Percentiles rank a stretch among this genome's conserved stretches.
Conservation (phyloP, 2,329 filamentous ascomycete genomes). For the Berkeleyomyces rouxiae region DNA sequence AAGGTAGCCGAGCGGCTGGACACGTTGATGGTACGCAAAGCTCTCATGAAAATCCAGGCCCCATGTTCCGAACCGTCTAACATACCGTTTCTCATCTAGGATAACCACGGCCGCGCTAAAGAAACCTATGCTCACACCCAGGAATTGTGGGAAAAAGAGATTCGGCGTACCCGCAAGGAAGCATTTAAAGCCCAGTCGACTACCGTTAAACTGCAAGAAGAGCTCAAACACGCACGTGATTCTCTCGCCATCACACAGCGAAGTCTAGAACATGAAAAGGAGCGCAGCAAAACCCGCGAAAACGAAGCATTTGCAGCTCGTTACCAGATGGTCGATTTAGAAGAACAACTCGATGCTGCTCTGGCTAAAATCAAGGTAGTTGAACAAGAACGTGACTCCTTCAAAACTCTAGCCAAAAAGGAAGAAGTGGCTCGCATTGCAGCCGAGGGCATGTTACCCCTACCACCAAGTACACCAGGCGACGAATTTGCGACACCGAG, state of each 20-base stretch:
- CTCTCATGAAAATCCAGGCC: neutral
- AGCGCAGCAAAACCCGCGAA: constrained; percentile 42
- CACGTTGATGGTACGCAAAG: constrained; percentile 44
- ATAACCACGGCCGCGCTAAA: constrained; percentile 53
- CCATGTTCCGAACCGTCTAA: neutral
- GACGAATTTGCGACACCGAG: constrained; percentile 48
- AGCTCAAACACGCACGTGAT: constrained; percentile 45
- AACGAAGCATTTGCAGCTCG: constrained; percentile 53
- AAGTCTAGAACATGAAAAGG: constrained; percentile 44
- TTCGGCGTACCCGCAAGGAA: constrained; percentile 52
- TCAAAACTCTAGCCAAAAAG: constrained; percentile 54
- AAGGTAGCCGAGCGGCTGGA: constrained; percentile 51
- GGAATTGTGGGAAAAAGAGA: constrained; percentile 57
- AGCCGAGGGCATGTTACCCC: constrained; percentile 51
- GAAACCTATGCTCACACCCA: constrained; percentile 52
- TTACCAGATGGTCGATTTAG: constrained; percentile 45
- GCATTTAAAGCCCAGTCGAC: constrained; percentile 57
- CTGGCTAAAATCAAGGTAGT: constrained; percentile 46
- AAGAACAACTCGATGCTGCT: constrained; percentile 50
- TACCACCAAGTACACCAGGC: constrained; percentile 37
- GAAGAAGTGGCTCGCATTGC: constrained; percentile 59
- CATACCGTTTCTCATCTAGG: constrained; percentile 27
- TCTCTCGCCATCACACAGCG: constrained; percentile 40
- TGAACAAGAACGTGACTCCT: constrained; percentile 58
- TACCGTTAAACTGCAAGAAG: constrained; percentile 56